phyloP scores from a whole-genome alignment of 2,329 filamentous ascomycete genomes.

The Aspergillus udagawae region DNA sequence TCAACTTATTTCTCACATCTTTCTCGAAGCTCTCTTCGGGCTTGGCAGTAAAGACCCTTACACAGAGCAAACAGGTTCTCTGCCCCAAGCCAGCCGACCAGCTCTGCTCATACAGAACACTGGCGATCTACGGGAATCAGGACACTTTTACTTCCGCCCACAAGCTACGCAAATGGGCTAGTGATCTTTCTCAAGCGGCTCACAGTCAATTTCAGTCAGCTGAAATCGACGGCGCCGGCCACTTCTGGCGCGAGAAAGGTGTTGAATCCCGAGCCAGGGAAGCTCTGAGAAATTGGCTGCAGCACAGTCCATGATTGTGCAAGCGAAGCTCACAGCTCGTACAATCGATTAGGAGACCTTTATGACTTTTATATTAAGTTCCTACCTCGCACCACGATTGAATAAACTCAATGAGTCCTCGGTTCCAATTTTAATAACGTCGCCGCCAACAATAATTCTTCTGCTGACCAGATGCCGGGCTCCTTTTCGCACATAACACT shows the following conservation, averaged over 20 bases:
- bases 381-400: neutral
- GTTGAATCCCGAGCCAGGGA: slow-evolving; percentile 41
- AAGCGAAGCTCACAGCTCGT: neutral
- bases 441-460: neutral
- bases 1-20: slow-evolving; percentile 61
- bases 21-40: slow-evolving; percentile 46
- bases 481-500: neutral
- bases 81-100: slow-evolving; percentile 53
- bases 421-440: neutral
- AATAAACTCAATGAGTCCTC: neutral
- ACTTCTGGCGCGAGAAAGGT: slow-evolving; percentile 60
- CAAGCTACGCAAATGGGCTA: slow-evolving; percentile 64
- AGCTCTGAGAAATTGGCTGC: slow-evolving; percentile 40
- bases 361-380: neutral
- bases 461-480: neutral
- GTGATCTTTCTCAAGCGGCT: slow-evolving; percentile 44
- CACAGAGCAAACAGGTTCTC: slow-evolving; percentile 25
- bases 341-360: neutral
- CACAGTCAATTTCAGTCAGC: slow-evolving; percentile 46
- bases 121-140: slow-evolving; percentile 70
- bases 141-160: slow-evolving; percentile 68
- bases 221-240: slow-evolving; percentile 54
- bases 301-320: slow-evolving; percentile 10
- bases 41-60: slow-evolving; percentile 22
- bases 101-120: slow-evolving; percentile 51